Evolutionary conservation across 139 green algal species (phyloP), one percentile per base, ranked within the genome.

Genomic region (Micractinium conductrix): DNA sequence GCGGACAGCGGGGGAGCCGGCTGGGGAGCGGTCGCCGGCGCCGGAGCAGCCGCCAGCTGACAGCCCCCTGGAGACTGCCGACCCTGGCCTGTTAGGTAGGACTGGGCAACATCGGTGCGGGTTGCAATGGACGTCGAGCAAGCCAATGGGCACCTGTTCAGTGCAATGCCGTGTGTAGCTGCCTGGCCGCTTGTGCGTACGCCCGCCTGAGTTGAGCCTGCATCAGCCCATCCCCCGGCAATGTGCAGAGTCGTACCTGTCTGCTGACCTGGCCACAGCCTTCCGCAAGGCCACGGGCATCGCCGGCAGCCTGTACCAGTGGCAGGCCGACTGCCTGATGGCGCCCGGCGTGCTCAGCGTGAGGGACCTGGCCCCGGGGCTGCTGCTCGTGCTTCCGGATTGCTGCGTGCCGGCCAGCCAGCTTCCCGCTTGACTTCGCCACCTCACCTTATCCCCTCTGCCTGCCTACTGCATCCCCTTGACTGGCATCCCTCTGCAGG

Each of bases 301-400:
- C 62, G 90, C 75, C 0, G 79, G 85, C 5, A 71, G 88, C n/a
- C 89, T 97, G 63, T 97, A 97, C 74, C 62, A 81, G 17, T 97
- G 94, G 94, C 94, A 97, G 91, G 94, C 91, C 1, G 91, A 93
- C 80, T 95, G 89, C 74, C 83, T 95, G 10, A 90, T 62, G 53
- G 55, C 76, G 74, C 81, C 81, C 17, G 90, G 89, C 24, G 94
- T 98, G 53, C 88, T 97, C 53, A 62, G 24, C 26, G 53, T 62
- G 53, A 62, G 53, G 19, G 53, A 21, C 53, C 7, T n/a, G n/a
- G n/a, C n/a, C n/a, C n/a, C n/a, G n/a, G n/a, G n/a, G n/a, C n/a
- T n/a, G n/a, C n/a, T n/a, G n/a, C n/a, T n/a, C n/a, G n/a, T n/a
- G n/a, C n/a, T n/a, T n/a, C n/a, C n/a, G n/a, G n/a, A n/a, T n/a